Evolutionary conservation across 345 rosid species (phyloP).

Genomic region (Cardamine chenopodiifolia): DNA sequence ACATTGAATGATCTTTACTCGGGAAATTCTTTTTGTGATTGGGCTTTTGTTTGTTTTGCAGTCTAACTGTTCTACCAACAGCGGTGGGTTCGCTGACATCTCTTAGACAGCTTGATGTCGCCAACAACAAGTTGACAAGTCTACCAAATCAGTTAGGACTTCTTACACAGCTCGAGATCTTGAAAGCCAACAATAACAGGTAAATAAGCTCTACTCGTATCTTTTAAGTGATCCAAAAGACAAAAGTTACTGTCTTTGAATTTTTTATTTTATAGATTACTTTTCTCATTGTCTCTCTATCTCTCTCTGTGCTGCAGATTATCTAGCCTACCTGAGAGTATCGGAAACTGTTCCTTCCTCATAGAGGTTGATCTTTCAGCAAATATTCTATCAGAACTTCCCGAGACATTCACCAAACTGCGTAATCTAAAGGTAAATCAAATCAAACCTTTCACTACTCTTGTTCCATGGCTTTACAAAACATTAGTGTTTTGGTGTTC

Average conservation of each 20-base stretch:
- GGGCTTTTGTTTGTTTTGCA: conserved; percentile 44
- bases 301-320: conserved; percentile 53
- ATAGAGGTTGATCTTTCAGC: conserved; percentile 89
- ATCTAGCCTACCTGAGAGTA: conserved; percentile 49
- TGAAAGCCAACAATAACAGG: conserved; percentile 83
- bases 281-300: conserved; percentile 8
- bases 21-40: background rate
- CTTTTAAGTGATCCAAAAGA: background rate
- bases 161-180: conserved; percentile 72
- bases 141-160: conserved; percentile 71
- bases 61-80: conserved; percentile 66
- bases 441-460: background rate
- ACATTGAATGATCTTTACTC: background rate
- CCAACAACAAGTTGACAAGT: conserved; percentile 68
- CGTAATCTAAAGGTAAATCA: conserved; percentile 63
- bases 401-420: conserved; percentile 63
- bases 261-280: background rate
- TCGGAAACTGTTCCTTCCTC: conserved; percentile 66
- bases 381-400: conserved; percentile 69
- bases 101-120: conserved; percentile 66
- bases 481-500: conserved; percentile 18
- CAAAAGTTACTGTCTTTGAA: background rate
- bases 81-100: conserved; percentile 60
- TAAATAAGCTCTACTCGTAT: conserved; percentile 10
- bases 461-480: background rate